Evolutionary conservation across 805 yeast genomes (phyloP), one percentile per base, ranked within the genome.

Genomic region (Candida morakotiae): DNA sequence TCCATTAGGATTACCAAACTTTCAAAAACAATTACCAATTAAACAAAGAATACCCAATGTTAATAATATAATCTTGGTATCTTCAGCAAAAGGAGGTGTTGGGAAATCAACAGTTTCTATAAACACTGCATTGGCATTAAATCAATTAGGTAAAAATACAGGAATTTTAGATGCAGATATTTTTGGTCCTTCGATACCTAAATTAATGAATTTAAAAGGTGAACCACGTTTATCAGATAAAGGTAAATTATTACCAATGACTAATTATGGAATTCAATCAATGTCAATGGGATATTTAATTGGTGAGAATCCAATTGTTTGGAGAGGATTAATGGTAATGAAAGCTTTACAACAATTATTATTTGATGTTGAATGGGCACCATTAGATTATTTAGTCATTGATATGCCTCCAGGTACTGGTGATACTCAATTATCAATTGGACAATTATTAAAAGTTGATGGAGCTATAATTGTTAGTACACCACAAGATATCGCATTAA

Each of bases 401-500:
- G 95, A 87, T 49, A 74, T 87, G 84, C 95, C 95, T 0, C 95
- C 95, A 0, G 95, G 95, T 2, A 87, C 95, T 0, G 95, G 95
- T 14, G 95, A 87, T 53, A 81, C 85, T 0, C 95, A 87, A 51
- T 66, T 87, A 38, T 83, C 94, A 0, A 67, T 87, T n/a, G 79
- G 87, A 19, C 95, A 87, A 56, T 83, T 79, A 48, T 55, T 83
- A n/a, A 70, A 72, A 31, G 75, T 87, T 0, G 83, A 80, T 48
- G 95, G 95, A 0, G 87, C 94, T 0, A 73, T 87, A 1, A 76
- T 87, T 26, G 95, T 87, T 1, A 78, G 88, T 0, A 87, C 95
- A 0, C 91, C 94, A 0, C 95, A 87, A 55, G 95, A 87, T 45
- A 75, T 87, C 28, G 95, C 95, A 0, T 57, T 86, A 18, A 69